phyloP scores from a whole-genome alignment of 148 eudicot genomes.

The Vaccinium vitisidaea region DNA sequence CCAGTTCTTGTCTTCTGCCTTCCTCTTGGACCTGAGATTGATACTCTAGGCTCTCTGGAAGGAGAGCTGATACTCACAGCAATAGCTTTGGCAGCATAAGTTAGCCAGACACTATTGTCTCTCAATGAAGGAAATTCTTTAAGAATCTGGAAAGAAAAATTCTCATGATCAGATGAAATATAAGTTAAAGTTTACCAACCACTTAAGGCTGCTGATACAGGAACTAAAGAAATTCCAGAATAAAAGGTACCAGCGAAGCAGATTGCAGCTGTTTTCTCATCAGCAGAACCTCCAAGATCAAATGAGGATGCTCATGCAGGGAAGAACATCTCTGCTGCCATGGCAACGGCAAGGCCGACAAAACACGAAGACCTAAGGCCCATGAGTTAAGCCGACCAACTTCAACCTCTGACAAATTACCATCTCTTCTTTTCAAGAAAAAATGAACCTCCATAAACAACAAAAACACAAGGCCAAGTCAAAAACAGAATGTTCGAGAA shows the following conservation, averaged over 20 bases:
- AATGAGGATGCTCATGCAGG: constrained; percentile 92
- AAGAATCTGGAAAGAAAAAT: constrained; percentile 60
- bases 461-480: background rate
- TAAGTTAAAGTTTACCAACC: background rate
- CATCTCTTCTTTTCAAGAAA: constrained; percentile 90
- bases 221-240: constrained; percentile 10
- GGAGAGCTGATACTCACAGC: constrained; percentile 71
- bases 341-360: constrained; percentile 90
- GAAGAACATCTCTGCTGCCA: constrained; percentile 99
- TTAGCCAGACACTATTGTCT: constrained; percentile 57
- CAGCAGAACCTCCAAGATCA: constrained; percentile 91
- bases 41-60: constrained; percentile 75
- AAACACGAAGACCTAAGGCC: constrained; percentile 97
- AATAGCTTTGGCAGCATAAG: constrained; percentile 91
- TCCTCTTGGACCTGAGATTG: constrained; percentile 63
- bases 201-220: background rate
- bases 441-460: constrained; percentile 75
- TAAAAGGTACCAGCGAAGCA: constrained; percentile 76
- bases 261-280: constrained; percentile 98
- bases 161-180: constrained; percentile 13
- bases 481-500: constrained; percentile 2
- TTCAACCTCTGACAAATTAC: constrained; percentile 80
- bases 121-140: constrained; percentile 82
- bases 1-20: constrained; percentile 67
- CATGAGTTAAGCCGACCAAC: constrained; percentile 85